Base-by-base conservation (phyloP, 1,284 basidiomycete genomes). In the Entoloma clypeatum region DNA sequence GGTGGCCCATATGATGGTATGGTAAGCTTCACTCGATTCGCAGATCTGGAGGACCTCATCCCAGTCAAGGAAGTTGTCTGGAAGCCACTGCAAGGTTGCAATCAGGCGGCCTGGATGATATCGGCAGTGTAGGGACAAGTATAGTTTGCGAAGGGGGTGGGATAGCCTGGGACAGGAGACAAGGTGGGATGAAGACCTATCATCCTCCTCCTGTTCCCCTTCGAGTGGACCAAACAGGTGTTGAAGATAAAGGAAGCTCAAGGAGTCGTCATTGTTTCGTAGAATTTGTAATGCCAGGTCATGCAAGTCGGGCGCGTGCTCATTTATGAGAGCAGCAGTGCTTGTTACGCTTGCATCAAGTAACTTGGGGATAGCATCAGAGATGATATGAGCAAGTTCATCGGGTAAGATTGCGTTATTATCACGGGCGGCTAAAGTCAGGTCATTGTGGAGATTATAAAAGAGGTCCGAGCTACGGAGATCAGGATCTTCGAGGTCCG, bases 1-100 rank as follows among this genome's bases (percentile, higher is more conserved):
- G 36, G 86, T 63, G 1, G 81, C 74, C 94, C 94, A 98, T 2
- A 98, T 67, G 16, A 88, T 80, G 2, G 85, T 90, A 45, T 92
- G 83, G 51, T 77, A 86, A 5, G 81, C 79, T 24, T 71, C 69
- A 19, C 73, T 69, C 5, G 71, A 63, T 59, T 93, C 86, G 54
- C 87, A 93, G 3, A 78, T 74, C 6, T 66, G 63, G 1, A 81
- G 63, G 4, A 86, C 71, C 7, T 75, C 65, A 0, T 69, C 53
- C 58, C 83, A 76, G 43, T 89, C 80, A 40, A 92, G 67, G 43
- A 71, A 70, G 7, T 71, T 69, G 0, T 59, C 32, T 0, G 79
- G 77, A 30, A 86, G 68, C 32, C 68, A 68, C 51, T 81, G 72
- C 7, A 98, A 71, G 37, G 81, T 79, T 4, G 72, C 60, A 14